A percentile compares a stretch with the other conserved stretches of the same genome.
Evolutionary conservation across 306 rosid genomes (phyloP).

Genomic region (Adenanthera pavonina): DNA sequence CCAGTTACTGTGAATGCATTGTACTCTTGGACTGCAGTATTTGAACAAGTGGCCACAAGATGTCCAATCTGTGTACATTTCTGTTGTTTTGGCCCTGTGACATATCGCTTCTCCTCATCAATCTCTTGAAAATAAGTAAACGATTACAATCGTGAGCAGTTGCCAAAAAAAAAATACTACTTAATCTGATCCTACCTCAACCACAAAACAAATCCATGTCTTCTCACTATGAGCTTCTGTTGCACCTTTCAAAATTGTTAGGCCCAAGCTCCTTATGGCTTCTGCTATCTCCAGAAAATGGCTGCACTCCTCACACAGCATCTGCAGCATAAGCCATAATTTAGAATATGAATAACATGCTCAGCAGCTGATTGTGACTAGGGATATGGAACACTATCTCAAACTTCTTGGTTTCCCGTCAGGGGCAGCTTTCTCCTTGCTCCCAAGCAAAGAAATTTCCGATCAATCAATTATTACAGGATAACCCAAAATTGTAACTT

Average conservation of each 20-base stretch:
- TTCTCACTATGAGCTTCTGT: constrained; percentile 85
- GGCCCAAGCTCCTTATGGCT: constrained; percentile 82
- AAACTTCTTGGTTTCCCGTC: not conserved
- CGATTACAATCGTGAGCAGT: constrained; percentile 8
- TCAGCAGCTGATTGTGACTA: not conserved
- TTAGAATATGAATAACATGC: constrained; percentile 14
- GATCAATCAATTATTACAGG: not conserved
- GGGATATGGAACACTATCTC: constrained; percentile 1
- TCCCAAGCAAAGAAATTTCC: not conserved
- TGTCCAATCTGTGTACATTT: constrained; percentile 87
- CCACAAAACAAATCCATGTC: constrained; percentile 86
- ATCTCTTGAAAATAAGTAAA: not conserved
- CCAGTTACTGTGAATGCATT: constrained; percentile 37
- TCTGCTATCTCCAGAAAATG: constrained; percentile 95
- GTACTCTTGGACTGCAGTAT: constrained; percentile 78
- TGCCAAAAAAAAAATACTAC: not conserved
- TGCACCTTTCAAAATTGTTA: constrained; percentile 75
- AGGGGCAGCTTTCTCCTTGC: not conserved
- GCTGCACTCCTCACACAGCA: constrained; percentile 91
- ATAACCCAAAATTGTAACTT: constrained; percentile 1
- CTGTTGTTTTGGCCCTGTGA: constrained; percentile 83
- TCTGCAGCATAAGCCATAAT: constrained; percentile 55
- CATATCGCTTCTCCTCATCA: constrained; percentile 34
- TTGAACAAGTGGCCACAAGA: constrained; percentile 94
- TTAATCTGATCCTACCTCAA: constrained; percentile 66